Conservation (phyloP, 352 stramenopile species). For the Pythium aristosporum region DNA sequence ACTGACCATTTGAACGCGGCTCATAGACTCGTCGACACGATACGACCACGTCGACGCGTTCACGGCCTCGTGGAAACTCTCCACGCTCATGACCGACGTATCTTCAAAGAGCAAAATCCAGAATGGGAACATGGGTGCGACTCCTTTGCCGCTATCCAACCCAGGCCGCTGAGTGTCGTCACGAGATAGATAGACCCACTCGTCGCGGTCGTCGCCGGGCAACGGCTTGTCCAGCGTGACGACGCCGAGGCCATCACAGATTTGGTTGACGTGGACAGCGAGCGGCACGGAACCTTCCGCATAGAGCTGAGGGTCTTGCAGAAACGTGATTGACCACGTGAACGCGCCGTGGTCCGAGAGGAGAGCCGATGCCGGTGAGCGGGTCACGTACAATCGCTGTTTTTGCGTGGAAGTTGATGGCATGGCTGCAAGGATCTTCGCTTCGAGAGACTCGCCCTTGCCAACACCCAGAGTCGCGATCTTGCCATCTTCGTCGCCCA, state of each 20-base stretch:
- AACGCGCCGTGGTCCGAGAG: constrained; percentile 49
- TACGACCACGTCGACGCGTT: constrained; percentile 47
- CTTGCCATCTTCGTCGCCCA: constrained; percentile 45
- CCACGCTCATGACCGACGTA: constrained; percentile 48
- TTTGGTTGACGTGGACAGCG: constrained; percentile 32
- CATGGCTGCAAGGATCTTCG: constrained; percentile 47
- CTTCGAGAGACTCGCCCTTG: constrained; percentile 50
- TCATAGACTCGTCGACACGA: constrained; percentile 30
- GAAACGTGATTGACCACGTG: constrained; percentile 70
- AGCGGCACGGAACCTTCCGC: constrained; percentile 20
- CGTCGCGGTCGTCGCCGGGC: constrained; percentile 44
- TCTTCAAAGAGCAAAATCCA: constrained; percentile 81
- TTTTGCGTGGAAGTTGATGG: constrained; percentile 2
- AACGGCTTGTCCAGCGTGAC: constrained; percentile 33
- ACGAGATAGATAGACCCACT: constrained; percentile 33
- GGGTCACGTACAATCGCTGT: constrained; percentile 43
- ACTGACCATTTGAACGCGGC: constrained; percentile 36
- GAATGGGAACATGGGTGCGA: constrained; percentile 69
- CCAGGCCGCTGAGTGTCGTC: constrained; percentile 14
- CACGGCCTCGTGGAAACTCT: constrained; percentile 55
- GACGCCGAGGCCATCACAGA: constrained; percentile 39
- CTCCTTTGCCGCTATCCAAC: constrained; percentile 20
- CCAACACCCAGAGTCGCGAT: constrained; percentile 40
- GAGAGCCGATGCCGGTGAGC: constrained; percentile 31
- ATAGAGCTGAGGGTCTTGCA: constrained; percentile 34